A percentile compares a stretch with the other conserved stretches of the same genome.
These are phyloP conservation scores for Talaromyces albobiverticillius DNA, from an alignment of 2,329 filamentous ascomycete genomes.

Conservation along the genomic window DNA sequence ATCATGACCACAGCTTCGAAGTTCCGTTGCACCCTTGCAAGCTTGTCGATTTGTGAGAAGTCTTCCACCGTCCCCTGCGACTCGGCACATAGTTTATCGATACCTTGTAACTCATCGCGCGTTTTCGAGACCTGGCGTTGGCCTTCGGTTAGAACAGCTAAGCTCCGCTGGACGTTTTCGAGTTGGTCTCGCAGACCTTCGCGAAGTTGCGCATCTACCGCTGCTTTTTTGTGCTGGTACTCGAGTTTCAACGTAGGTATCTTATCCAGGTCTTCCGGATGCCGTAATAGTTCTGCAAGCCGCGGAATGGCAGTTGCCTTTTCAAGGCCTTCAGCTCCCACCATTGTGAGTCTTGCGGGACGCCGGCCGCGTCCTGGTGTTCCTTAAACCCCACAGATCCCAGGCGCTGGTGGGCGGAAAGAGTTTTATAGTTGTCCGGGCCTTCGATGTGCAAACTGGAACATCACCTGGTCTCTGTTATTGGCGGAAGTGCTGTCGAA, in stretches of 20 bases:
- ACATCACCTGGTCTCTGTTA: neutral
- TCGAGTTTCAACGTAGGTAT: conserved; percentile 85
- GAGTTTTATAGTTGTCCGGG: neutral
- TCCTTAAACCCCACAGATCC: neutral
- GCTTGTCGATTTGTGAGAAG: conserved; percentile 76
- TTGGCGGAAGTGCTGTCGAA: neutral
- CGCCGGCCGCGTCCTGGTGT: neutral
- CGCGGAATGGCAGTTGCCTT: conserved; percentile 66
- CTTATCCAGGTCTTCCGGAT: conserved; percentile 97
- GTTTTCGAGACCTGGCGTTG: conserved; percentile 89
- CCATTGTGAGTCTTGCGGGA: conserved; percentile 22
- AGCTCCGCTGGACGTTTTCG: conserved; percentile 89
- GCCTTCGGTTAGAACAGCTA: conserved; percentile 82
- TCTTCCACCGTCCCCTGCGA: conserved; percentile 97
- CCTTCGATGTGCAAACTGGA: neutral
- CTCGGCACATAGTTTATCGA: conserved; percentile 95
- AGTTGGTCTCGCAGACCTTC: conserved; percentile 87
- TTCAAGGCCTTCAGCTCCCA: conserved; percentile 44
- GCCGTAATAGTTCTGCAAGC: conserved; percentile 87
- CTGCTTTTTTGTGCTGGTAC: conserved; percentile 89
- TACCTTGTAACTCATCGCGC: conserved; percentile 98
- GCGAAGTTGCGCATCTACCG: conserved; percentile 85
- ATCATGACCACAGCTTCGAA: conserved; percentile 93
- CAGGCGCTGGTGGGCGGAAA: neutral
- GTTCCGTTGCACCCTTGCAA: conserved; percentile 69